phyloP scores from a whole-genome alignment of 768 basidiomycete species.

The Pulveroboletus sp. region DNA sequence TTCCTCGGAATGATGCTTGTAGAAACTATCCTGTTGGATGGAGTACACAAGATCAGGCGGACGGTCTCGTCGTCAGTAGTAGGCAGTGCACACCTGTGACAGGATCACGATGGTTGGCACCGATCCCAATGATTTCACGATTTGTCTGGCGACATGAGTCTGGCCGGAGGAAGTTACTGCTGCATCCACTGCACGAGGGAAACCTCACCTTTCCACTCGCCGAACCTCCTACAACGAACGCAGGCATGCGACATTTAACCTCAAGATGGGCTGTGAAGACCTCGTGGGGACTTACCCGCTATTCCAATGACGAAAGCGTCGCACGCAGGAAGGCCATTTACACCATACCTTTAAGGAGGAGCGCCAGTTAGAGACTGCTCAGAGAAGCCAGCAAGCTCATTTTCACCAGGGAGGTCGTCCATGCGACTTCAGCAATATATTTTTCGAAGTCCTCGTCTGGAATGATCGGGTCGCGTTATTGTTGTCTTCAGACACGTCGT shows the following conservation, averaged over 20 bases:
- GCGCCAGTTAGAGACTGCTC: slow-evolving; percentile 11
- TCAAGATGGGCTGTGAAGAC: background rate
- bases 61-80: background rate
- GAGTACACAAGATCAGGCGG: background rate
- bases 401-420: slow-evolving; percentile 80
- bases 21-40: slow-evolving; percentile 81
- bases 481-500: slow-evolving; percentile 17
- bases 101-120: slow-evolving; percentile 89
- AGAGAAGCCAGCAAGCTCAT: slow-evolving; percentile 4
- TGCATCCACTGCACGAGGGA: background rate
- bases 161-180: slow-evolving; percentile 26
- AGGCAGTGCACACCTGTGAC: slow-evolving; percentile 64
- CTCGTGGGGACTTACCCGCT: slow-evolving; percentile 54
- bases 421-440: slow-evolving; percentile 78
- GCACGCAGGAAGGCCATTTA: slow-evolving; percentile 64
- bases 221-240: slow-evolving; percentile 59
- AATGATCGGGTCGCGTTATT: slow-evolving; percentile 17
- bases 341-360: slow-evolving; percentile 63
- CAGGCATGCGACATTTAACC: background rate
- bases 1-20: slow-evolving; percentile 75
- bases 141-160: slow-evolving; percentile 86
- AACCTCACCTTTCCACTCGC: slow-evolving; percentile 77
- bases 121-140: slow-evolving; percentile 76
- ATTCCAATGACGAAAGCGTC: slow-evolving; percentile 85
- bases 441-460: slow-evolving; percentile 46